Conservation (phyloP, 2,329 filamentous ascomycete genomes). For the Aspergillus spinulosporus region DNA sequence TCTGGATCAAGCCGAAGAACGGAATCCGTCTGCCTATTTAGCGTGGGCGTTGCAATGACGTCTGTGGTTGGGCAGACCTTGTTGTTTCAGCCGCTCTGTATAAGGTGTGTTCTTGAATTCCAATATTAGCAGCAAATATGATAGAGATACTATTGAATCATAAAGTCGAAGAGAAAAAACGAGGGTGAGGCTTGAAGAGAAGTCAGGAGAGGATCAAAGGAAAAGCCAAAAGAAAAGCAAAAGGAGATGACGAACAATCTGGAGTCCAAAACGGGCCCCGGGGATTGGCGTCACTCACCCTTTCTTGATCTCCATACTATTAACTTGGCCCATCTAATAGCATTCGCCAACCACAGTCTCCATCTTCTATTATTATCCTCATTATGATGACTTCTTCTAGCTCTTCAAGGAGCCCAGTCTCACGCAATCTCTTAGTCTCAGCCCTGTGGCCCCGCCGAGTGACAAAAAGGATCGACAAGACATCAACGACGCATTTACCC, state of each 20-base stretch:
- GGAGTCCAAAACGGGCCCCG: not conserved
- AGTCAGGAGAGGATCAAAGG: not conserved
- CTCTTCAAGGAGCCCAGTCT: not conserved
- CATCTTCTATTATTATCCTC: slow-evolving; percentile 4
- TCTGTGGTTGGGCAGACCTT: slow-evolving; percentile 23
- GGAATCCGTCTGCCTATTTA: slow-evolving; percentile 36
- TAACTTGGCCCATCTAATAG: not conserved
- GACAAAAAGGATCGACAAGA: slow-evolving; percentile 10
- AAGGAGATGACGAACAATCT: slow-evolving; percentile 11
- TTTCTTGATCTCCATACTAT: not conserved
- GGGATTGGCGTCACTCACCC: slow-evolving; percentile 6
- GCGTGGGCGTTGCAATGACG: slow-evolving; percentile 21
- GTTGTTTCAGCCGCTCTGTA: slow-evolving; percentile 5
- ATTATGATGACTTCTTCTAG: not conserved
- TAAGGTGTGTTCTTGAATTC: not conserved
- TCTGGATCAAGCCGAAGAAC: slow-evolving; percentile 14
- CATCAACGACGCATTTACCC: slow-evolving; percentile 1
- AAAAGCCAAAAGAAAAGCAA: not conserved
- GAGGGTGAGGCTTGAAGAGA: not conserved
- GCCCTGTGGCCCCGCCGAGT: slow-evolving; percentile 12
- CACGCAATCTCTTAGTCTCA: not conserved
- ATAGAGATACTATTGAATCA: not conserved
- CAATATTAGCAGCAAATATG: not conserved
- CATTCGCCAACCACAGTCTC: not conserved
- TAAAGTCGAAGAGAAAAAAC: not conserved